Evolutionary conservation across 352 stramenopile species (phyloP), one percentile per base, ranked within the genome.

Genomic region (Pythium aristosporum): DNA sequence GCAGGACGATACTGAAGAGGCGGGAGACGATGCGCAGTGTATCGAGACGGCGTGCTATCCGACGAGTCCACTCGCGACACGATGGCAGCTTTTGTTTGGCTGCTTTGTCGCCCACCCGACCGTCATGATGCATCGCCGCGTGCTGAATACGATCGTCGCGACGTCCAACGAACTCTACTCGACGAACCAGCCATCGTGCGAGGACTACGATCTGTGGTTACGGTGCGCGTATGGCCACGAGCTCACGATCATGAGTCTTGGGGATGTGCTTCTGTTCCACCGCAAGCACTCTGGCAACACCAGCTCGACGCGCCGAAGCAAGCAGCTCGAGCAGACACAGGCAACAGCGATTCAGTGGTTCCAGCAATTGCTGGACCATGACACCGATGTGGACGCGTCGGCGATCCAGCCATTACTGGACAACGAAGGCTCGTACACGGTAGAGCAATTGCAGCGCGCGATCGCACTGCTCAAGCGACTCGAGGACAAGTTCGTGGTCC

Each of bases 181-280:
- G 42, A 77, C 78, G 32, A 61, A 18, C 3, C 58, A 61, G 48
- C 62, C 41, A 25, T 71, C 67, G 34, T 82, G 81, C 20, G 88
- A 96, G 64, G 88, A 96, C 53, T 96, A 96, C 60, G 81, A 92
- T 43, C 57, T 96, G 18, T 96, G 88, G 88, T 63, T 96, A 13
- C 77, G 84, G 5, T 75, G 87, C 28, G 61, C 73, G 43, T 69
- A 73, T 30, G 42, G 41, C 10, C 61, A 80, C 65, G 61, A 74
- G 0, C 57, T 86, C 12, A 76, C 62, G 32, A 72, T 91, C 25
- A 74, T 76, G 42, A 84, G 74, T 39, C 58, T 90, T 42, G 77
- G 86, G 11, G 60, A 87, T 32, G 78, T 73, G 32, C 66, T 89
- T 41, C 55, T 86, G 20, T 76, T 84, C 25, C 76, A 92, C 57